These are phyloP conservation scores for Rhodotorula sp. DNA, from an alignment of 1,284 basidiomycete species.

Conservation along the genomic window DNA sequence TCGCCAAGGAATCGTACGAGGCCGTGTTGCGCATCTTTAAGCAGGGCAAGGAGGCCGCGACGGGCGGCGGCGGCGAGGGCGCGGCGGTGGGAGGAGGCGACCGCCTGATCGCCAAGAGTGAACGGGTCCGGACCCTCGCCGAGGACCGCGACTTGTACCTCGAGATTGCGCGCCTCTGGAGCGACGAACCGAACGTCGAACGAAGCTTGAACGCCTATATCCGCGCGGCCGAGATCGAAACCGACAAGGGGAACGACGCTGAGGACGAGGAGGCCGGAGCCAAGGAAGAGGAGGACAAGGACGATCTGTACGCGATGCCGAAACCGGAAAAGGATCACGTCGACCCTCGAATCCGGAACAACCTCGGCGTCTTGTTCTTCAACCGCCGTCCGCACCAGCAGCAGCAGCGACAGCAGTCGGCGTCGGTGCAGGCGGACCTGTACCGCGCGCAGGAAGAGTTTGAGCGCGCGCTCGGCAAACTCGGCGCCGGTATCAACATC, in stretches of 20 bases:
- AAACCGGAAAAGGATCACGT: conserved; percentile 47
- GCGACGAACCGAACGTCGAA: conserved; percentile 67
- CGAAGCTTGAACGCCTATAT: conserved; percentile 68
- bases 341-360: conserved; percentile 69
- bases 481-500: conserved; percentile 53
- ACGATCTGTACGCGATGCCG: conserved; percentile 30
- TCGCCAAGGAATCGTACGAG: conserved; percentile 77
- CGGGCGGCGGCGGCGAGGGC: conserved; percentile 19
- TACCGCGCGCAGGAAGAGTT: conserved; percentile 55
- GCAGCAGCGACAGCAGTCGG: background rate
- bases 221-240: conserved; percentile 65
- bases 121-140: conserved; percentile 52
- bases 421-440: conserved; percentile 51
- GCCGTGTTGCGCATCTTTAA: conserved; percentile 67
- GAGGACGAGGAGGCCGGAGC: conserved; percentile 55
- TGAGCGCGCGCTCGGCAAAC: conserved; percentile 55
- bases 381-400: conserved; percentile 54
- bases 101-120: conserved; percentile 29
- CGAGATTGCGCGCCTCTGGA: conserved; percentile 83
- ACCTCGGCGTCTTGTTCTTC: conserved; percentile 71
- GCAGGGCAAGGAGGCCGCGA: conserved; percentile 42
- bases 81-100: background rate
- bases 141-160: conserved; percentile 79
- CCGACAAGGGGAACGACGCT: conserved; percentile 49
- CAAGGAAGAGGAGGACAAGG: conserved; percentile 53